Base-by-base conservation (phyloP, 2,329 filamentous ascomycete species). In the Salinomyces thailandicus region DNA sequence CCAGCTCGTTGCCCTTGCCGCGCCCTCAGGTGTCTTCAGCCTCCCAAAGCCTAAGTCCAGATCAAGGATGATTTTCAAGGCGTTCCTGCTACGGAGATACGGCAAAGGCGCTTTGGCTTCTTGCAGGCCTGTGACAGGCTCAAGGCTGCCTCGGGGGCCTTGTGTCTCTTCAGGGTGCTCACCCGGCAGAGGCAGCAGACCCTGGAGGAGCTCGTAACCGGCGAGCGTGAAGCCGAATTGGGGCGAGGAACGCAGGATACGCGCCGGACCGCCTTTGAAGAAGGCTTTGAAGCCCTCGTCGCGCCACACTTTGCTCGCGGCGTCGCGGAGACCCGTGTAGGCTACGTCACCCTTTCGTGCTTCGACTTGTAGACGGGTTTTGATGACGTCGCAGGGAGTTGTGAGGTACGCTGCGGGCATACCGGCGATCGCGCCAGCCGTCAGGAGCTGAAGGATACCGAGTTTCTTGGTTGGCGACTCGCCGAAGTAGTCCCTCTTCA, bases 171-270 rank as follows among this genome's bases (percentile, higher is more conserved):
- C 59, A 43, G 69, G 63, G 24, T 42, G 34, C 28, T 65, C 66
- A 18, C 84, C 85, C 2, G 86, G 85, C 68, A 83, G 77, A 5
- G 91, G 91, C 30, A 96, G 64, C 29, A 78, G 36, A 43, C 70
- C 82, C 65, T 95, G 86, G 34, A 98, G 69, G 24, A 98, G 72
- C 63, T 98, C 91, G 62, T 96, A 98, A 29, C 84, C 83, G 3
- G 91, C 91, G 16, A 98, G 77, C 0, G 91, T 98, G 69, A 96
- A 96, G 47, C 91, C 91, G 60, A 98, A 98, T 59, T 98, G 91
- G 12, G 91, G 91, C 9, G 86, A 95, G 1, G 86, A 95, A 54
- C 91, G 81, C 59, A 96, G 64, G 55, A 98, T 93, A 68, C 91
- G 85, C 6, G 91, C 91, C 1, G 89, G 87, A 1, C 91, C 91